Percentiles rank a stretch among this genome's conserved stretches.
Conservation (phyloP, 208 protist genomes). For the Trypanosoma lewisi region DNA sequence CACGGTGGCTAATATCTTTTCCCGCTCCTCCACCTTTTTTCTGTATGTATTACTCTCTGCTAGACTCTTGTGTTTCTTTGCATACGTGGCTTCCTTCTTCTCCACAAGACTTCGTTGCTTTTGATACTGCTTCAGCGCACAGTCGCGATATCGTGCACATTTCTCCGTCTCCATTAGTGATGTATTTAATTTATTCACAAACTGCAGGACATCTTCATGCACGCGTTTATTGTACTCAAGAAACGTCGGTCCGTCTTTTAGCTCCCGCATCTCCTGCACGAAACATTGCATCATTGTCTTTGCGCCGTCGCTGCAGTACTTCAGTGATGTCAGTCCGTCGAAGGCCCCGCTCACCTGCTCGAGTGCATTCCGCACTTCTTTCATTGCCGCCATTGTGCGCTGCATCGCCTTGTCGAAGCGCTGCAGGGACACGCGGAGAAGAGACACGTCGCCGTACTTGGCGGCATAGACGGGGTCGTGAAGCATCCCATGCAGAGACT, state of each 20-base stretch:
- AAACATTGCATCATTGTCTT: constrained; percentile 42
- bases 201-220: constrained; percentile 43
- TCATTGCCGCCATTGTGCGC: constrained; percentile 60
- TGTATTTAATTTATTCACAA: constrained; percentile 32
- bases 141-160: constrained; percentile 21
- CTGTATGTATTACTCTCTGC: constrained; percentile 37
- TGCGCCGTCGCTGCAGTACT: constrained; percentile 31
- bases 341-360: constrained; percentile 49
- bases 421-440: constrained; percentile 27
- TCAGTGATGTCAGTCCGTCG: constrained; percentile 42
- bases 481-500: constrained; percentile 22
- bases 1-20: constrained; percentile 19
- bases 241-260: constrained; percentile 51
- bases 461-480: constrained; percentile 33
- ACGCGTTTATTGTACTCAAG: constrained; percentile 55
- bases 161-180: constrained; percentile 31
- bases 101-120: constrained; percentile 35
- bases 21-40: constrained; percentile 15
- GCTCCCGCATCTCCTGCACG: constrained; percentile 28
- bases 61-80: constrained; percentile 37
- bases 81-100: constrained; percentile 45
- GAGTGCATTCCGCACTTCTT: constrained; percentile 45
- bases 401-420: constrained; percentile 46
- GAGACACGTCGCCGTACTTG: constrained; percentile 37
- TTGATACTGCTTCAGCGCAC: constrained; percentile 27